Conservation (phyloP, 2,329 filamentous ascomycete species). For the Microdochium paspali region DNA sequence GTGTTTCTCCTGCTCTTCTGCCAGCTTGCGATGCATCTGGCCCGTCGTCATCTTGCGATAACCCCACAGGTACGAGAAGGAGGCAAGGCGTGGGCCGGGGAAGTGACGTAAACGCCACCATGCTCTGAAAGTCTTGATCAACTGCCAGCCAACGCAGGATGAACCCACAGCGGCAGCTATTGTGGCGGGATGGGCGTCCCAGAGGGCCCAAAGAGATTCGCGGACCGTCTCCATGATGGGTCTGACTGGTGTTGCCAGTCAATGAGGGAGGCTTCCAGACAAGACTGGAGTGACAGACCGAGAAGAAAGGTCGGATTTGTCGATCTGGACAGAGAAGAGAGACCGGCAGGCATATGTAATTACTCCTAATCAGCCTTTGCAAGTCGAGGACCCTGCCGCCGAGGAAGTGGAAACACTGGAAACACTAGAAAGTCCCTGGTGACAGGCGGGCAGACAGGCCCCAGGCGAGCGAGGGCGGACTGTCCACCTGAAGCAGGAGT, state of each 20-base stretch:
- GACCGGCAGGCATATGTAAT: no score
- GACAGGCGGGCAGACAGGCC: no score
- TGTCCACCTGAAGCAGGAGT: no score
- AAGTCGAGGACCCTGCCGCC: no score
- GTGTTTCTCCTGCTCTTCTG: slow-evolving; percentile 12
- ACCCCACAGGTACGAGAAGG: slow-evolving; percentile 17
- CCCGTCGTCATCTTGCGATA: slow-evolving; percentile 10
- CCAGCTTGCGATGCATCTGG: slow-evolving; percentile 9
- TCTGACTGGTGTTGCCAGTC: not conserved
- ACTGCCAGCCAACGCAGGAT: slow-evolving; percentile 6
- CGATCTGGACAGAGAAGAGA: no score
- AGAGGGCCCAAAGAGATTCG: not conserved
- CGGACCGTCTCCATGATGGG: not conserved
- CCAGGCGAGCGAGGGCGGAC: no score
- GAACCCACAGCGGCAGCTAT: not conserved
- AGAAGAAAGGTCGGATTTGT: no score
- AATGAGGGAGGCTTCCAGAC: not conserved
- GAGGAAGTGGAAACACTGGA: no score
- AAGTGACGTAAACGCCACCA: slow-evolving; percentile 17
- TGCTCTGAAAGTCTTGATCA: slow-evolving; percentile 5
- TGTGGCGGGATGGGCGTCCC: not conserved
- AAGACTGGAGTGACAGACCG: not conserved
- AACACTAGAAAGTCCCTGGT: no score
- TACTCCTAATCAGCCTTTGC: no score
- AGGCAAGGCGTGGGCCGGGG: slow-evolving; percentile 13